Conservation (phyloP, 2,329 filamentous ascomycete species). For the Arthrobotrys sinensis region DNA sequence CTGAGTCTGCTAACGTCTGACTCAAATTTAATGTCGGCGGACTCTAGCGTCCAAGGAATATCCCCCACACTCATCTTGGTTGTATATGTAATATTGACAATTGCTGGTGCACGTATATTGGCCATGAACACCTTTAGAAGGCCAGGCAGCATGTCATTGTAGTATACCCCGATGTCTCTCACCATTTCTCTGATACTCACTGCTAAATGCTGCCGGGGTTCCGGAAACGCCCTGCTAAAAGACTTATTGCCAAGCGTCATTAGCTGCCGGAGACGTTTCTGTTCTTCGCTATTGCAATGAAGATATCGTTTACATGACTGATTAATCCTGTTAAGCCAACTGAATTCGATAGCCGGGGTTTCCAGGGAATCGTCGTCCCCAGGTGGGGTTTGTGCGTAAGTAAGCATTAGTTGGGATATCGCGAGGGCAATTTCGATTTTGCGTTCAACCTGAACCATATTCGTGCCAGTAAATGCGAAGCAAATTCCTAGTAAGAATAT, state of each 20-base stretch:
- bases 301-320: background rate
- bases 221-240: background rate
- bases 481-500: constrained; percentile 4
- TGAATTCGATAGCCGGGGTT: background rate
- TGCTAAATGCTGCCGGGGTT: no score
- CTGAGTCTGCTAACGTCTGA: no score
- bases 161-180: no score
- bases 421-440: background rate
- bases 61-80: no score
- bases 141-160: no score
- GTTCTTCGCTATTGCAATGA: constrained; percentile 1
- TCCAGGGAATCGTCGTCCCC: background rate
- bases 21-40: no score
- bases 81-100: no score
- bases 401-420: background rate
- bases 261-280: background rate
- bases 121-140: no score
- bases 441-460: background rate
- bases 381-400: background rate
- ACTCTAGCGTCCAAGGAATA: no score
- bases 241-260: background rate
- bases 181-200: no score
- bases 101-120: no score
- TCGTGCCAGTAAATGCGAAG: background rate
- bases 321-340: background rate